Conservation (phyloP, 257 asterid species). For the Striga asiatica region DNA sequence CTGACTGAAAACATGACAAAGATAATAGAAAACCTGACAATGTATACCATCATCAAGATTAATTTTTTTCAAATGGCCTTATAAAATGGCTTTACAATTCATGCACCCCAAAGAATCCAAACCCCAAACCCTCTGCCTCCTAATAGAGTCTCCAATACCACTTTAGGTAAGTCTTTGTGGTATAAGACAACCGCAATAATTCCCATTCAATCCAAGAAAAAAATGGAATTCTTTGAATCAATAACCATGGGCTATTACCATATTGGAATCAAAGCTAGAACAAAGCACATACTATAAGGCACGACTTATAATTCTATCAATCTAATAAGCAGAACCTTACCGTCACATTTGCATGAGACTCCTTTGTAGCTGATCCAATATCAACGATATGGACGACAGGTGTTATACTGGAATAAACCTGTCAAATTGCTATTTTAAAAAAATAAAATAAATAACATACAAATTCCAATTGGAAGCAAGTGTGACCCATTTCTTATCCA, state of each 20-base stretch:
- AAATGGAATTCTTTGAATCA: background rate
- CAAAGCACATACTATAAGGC: background rate
- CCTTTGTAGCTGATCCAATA: conserved; percentile 63
- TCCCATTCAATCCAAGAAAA: background rate
- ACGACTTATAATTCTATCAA: conserved; percentile 2
- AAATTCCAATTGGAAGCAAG: background rate
- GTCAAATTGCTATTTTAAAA: conserved; percentile 12
- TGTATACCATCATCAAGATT: too few relatives aligned
- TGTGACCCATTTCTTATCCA: background rate
- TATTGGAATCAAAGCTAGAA: background rate
- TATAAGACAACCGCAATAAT: too few relatives aligned
- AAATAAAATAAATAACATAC: conserved; percentile 13
- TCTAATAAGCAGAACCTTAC: conserved; percentile 21
- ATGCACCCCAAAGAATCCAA: too few relatives aligned
- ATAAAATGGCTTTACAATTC: too few relatives aligned
- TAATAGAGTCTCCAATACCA: too few relatives aligned
- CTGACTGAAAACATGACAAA: background rate
- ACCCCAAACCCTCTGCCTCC: too few relatives aligned
- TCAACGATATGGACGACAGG: conserved; percentile 86
- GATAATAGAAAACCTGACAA: too few relatives aligned
- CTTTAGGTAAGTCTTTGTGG: too few relatives aligned
- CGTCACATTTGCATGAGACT: conserved; percentile 78
- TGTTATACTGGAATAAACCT: conserved; percentile 84
- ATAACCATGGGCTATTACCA: too few relatives aligned
- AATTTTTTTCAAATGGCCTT: too few relatives aligned